Conservation (phyloP, 2,329 filamentous ascomycete genomes). For the Ophiostoma fasciatum region DNA sequence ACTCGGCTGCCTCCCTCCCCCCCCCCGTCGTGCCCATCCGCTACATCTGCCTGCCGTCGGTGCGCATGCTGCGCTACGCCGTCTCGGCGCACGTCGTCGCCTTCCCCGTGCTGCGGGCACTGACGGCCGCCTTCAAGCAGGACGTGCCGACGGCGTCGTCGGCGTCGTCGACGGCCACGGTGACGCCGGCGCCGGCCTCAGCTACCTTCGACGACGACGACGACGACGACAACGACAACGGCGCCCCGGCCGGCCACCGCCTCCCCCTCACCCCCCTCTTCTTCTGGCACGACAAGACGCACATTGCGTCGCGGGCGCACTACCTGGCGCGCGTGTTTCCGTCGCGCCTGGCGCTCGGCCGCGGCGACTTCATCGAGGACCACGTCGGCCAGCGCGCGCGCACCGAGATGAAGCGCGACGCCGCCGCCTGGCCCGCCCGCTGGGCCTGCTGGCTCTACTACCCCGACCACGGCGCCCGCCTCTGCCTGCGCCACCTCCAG, state of each 20-base stretch:
- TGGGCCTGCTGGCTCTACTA: constrained; percentile 44
- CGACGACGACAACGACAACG: constrained; percentile 3
- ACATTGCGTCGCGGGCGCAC: constrained; percentile 32
- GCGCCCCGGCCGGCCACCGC: neutral
- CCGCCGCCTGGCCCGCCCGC: constrained; percentile 29
- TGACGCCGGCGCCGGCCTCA: neutral
- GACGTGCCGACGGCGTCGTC: constrained; percentile 19
- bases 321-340: constrained; percentile 36
- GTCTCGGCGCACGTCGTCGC: constrained; percentile 28
- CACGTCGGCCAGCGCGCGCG: constrained; percentile 38
- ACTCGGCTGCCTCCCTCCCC: neutral
- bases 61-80: constrained; percentile 37
- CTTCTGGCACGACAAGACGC: constrained; percentile 45
- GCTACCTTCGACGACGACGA: too few species aligned
- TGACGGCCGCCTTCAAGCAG: constrained; percentile 27
- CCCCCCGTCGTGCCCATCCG: constrained; percentile 23
- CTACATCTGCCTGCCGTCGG: constrained; percentile 37
- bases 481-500: constrained; percentile 35
- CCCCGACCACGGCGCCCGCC: constrained; percentile 26
- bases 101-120: constrained; percentile 25
- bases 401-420: constrained; percentile 39
- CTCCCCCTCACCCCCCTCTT: constrained; percentile 39
- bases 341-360: constrained; percentile 30
- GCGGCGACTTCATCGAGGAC: constrained; percentile 42
- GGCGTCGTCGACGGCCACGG: neutral